These are phyloP conservation scores for Apophysomyces ossiformis DNA, from an alignment of 371 early-diverging fungal genomes.

Conservation along the genomic window DNA sequence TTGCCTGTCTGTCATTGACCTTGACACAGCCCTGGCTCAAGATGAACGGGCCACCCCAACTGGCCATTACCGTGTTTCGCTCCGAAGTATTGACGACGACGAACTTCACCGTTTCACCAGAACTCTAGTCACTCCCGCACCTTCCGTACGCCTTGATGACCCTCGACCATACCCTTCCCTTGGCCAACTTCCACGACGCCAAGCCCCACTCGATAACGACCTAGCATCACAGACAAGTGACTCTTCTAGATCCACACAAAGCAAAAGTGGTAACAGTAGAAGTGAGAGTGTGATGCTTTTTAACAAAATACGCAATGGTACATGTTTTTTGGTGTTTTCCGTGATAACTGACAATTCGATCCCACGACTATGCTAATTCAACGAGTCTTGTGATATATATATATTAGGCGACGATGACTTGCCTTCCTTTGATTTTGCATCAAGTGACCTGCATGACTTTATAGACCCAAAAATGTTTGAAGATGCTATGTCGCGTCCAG, in stretches of 20 bases:
- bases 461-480: constrained; percentile 24
- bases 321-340: not conserved
- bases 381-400: not conserved
- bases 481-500: constrained; percentile 23
- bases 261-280: constrained; percentile 10
- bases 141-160: constrained; percentile 8
- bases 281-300: constrained; percentile 33
- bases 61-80: constrained; percentile 22
- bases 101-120: constrained; percentile 29
- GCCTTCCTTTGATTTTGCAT: constrained; percentile 17
- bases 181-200: not conserved
- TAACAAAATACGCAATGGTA: constrained; percentile 27
- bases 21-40: not conserved
- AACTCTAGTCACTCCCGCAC: constrained; percentile 24
- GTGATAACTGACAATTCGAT: not conserved
- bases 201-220: not conserved
- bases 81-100: constrained; percentile 32
- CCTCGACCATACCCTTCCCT: not conserved
- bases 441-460: constrained; percentile 24
- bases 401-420: constrained; percentile 24
- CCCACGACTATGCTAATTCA: constrained; percentile 10
- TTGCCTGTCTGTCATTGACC: constrained; percentile 4
- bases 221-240: constrained; percentile 16
- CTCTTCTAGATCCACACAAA: constrained; percentile 10
- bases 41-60: constrained; percentile 7